Conservation (phyloP, 257 asterid species). For the Asclepias syriaca region DNA sequence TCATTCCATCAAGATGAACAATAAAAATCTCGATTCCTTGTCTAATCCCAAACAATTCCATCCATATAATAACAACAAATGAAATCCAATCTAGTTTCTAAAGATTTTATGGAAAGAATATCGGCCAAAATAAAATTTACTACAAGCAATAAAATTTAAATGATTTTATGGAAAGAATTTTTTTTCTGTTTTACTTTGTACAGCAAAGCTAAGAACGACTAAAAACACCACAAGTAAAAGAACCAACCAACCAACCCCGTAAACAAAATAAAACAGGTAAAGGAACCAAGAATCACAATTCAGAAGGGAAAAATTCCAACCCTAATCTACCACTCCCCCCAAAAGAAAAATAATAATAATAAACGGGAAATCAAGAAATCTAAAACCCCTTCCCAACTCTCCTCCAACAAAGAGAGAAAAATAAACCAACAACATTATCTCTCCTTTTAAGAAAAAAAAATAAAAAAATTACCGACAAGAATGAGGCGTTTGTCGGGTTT, state of each 20-base stretch:
- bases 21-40: background rate
- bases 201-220: background rate
- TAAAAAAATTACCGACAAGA: slow-evolving; percentile 47
- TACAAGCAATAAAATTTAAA: background rate
- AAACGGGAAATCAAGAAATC: background rate
- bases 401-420: background rate
- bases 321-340: background rate
- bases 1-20: background rate
- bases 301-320: background rate
- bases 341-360: background rate
- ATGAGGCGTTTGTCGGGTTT: slow-evolving; percentile 91
- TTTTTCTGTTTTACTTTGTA: background rate
- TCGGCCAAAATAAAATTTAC: background rate
- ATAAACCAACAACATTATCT: background rate
- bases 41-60: background rate
- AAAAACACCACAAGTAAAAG: background rate
- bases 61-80: background rate
- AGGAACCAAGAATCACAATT: background rate
- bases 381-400: too few relatives aligned
- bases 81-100: background rate
- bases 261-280: background rate
- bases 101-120: background rate
- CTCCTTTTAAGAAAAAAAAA: background rate
- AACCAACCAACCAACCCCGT: background rate
- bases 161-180: background rate